phyloP scores from a whole-genome alignment of 306 rosid genomes.

The Neltuma alba region DNA sequence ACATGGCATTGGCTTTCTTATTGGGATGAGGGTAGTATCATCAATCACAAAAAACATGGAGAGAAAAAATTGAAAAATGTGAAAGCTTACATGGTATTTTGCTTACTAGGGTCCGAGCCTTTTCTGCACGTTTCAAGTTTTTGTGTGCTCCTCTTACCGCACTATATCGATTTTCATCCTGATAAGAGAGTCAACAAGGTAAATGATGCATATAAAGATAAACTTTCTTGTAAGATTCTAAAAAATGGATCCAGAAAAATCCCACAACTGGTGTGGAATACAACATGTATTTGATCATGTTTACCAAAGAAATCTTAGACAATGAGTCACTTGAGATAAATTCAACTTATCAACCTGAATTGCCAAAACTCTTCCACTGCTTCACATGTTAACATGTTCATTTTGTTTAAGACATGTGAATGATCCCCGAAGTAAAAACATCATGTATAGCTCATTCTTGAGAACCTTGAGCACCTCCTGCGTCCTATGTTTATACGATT shows the following conservation, averaged over 20 bases:
- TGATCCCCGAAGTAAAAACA: background rate
- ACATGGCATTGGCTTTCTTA: slow-evolving; percentile 13
- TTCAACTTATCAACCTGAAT: slow-evolving; percentile 27
- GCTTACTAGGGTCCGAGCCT: slow-evolving; percentile 74
- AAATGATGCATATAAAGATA: slow-evolving; percentile 16
- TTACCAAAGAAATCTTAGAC: background rate
- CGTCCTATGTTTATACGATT: background rate
- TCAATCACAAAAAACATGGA: slow-evolving; percentile 8
- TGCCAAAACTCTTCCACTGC: background rate
- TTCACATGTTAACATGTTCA: slow-evolving; percentile 10
- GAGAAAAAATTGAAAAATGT: slow-evolving; percentile 12
- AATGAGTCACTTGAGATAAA: background rate
- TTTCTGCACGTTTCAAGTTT: slow-evolving; percentile 92
- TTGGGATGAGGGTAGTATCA: slow-evolving; percentile 18
- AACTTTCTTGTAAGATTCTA: background rate
- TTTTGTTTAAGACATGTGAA: background rate
- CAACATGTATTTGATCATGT: background rate
- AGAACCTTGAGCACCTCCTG: background rate
- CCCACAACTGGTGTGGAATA: background rate
- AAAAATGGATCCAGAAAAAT: slow-evolving; percentile 14
- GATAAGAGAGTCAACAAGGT: slow-evolving; percentile 27
- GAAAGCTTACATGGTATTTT: slow-evolving; percentile 74
- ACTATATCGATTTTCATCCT: slow-evolving; percentile 91
- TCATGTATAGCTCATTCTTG: background rate
- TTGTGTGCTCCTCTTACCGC: slow-evolving; percentile 95